Conservation (phyloP, 805 yeast species). For the Nakazawaea siamensis region DNA sequence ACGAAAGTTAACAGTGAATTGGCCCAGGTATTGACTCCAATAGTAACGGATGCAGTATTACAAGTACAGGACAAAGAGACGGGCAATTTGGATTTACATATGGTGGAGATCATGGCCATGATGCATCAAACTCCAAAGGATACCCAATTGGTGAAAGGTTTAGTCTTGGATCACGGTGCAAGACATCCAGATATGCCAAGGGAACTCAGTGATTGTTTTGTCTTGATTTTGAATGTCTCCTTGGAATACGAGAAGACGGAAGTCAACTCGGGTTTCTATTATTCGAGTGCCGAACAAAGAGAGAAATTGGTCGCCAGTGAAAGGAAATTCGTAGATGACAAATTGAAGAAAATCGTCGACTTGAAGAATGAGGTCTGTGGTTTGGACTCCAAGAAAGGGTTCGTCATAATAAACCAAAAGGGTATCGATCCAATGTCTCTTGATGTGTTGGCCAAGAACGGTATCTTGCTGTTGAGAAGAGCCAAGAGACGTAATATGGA, state of each 20-base stretch:
- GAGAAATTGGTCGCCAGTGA: constrained; percentile 91
- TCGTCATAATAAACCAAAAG: constrained; percentile 94
- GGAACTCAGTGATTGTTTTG: constrained; percentile 70
- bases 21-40: constrained; percentile 78
- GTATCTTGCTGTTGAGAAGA: constrained; percentile 89
- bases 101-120: constrained; percentile 98
- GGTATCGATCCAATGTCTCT: constrained; percentile 98
- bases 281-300: constrained; percentile 92
- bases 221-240: constrained; percentile 86
- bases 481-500: constrained; percentile 99
- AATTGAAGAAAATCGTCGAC: constrained; percentile 83
- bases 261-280: constrained; percentile 92
- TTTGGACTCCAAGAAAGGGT: constrained; percentile 60
- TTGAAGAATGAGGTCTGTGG: constrained; percentile 90
- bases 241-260: constrained; percentile 97
- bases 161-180: constrained; percentile 96
- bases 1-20: constrained; percentile 80
- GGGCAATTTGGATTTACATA: constrained; percentile 73
- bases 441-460: constrained; percentile 87
- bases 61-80: constrained; percentile 50
- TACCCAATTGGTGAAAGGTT: constrained; percentile 76
- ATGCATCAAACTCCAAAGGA: constrained; percentile 84
- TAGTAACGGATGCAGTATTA: constrained; percentile 93
- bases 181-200: constrained; percentile 99
- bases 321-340: constrained; percentile 90